phyloP scores from a whole-genome alignment of 2,329 filamentous ascomycete species.

The Coniochaeta ligniaria region DNA sequence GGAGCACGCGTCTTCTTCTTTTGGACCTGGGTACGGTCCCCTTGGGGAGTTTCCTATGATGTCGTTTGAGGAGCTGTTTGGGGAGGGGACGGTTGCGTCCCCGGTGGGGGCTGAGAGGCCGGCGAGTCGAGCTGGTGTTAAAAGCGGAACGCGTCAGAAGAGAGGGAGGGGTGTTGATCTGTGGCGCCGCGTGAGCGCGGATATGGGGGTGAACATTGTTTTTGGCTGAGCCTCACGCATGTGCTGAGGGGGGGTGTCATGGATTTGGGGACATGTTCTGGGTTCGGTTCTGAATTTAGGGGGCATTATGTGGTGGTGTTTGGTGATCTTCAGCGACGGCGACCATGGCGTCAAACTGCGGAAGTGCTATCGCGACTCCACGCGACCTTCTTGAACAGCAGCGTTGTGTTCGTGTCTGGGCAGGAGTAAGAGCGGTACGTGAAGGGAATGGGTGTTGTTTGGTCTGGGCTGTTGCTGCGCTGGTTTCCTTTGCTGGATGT shows the following conservation, averaged over 20 bases:
- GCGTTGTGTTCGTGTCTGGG: not conserved
- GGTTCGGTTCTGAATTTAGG: not conserved
- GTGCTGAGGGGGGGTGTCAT: not conserved
- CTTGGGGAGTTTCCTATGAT: not conserved
- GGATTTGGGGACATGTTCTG: not conserved
- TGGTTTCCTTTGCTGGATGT: not conserved
- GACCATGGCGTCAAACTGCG: not conserved
- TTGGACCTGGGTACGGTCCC: conserved; percentile 2
- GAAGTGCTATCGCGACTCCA: not conserved
- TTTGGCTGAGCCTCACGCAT: conserved; percentile 37
- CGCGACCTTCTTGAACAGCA: not conserved
- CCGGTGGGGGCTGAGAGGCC: not conserved
- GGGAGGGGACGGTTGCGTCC: not conserved
- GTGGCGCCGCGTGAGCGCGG: conserved; percentile 50
- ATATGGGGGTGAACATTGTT: conserved; percentile 52
- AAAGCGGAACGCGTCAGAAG: not conserved
- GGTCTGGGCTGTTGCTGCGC: not conserved
- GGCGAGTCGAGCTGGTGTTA: not conserved
- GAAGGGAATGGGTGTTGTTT: not conserved
- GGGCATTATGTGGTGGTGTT: not conserved
- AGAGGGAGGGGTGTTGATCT: conserved; percentile 27
- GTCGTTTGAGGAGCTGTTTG: not conserved
- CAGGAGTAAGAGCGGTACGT: not conserved
- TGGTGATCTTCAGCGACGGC: not conserved
- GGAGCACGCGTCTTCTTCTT: not conserved